Evolutionary conservation across 768 basidiomycete genomes (phyloP).

Genomic region (Pluteus cervinus): DNA sequence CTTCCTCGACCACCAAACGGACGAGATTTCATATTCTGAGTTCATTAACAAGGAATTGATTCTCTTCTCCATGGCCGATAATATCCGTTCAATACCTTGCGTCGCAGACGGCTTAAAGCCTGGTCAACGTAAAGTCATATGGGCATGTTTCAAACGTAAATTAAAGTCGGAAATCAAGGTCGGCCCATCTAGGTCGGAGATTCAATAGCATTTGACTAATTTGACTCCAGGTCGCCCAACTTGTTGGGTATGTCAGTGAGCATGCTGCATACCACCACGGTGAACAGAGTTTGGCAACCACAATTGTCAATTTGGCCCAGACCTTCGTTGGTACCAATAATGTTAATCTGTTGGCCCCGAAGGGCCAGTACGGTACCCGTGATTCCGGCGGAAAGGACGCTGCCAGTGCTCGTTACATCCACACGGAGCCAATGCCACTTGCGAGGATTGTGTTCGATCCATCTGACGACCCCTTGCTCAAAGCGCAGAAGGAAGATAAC

Average conservation of each 20-base stretch:
- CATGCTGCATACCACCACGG: slow-evolving; percentile 97
- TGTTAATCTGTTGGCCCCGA: slow-evolving; percentile 78
- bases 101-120: slow-evolving; percentile 94
- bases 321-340: slow-evolving; percentile 96
- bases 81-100: slow-evolving; percentile 95
- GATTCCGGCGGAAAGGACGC: slow-evolving; percentile 93
- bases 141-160: slow-evolving; percentile 94
- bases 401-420: slow-evolving; percentile 95
- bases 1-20: slow-evolving; percentile 81
- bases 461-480: slow-evolving; percentile 81
- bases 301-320: slow-evolving; percentile 93
- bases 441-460: slow-evolving; percentile 76
- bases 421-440: slow-evolving; percentile 71
- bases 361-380: slow-evolving; percentile 95
- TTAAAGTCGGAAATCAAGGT: slow-evolving; percentile 91
- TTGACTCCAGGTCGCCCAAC: slow-evolving; percentile 70
- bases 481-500: slow-evolving; percentile 82
- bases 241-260: slow-evolving; percentile 92
- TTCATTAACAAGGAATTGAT: slow-evolving; percentile 99
- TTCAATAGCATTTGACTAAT: neutral
- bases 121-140: slow-evolving; percentile 94
- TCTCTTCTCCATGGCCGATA: slow-evolving; percentile 99
- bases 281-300: slow-evolving; percentile 78
- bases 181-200: neutral
- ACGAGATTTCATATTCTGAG: slow-evolving; percentile 83